Base-by-base conservation (phyloP, 805 yeast species). In the Brettanomyces naardenensis region DNA sequence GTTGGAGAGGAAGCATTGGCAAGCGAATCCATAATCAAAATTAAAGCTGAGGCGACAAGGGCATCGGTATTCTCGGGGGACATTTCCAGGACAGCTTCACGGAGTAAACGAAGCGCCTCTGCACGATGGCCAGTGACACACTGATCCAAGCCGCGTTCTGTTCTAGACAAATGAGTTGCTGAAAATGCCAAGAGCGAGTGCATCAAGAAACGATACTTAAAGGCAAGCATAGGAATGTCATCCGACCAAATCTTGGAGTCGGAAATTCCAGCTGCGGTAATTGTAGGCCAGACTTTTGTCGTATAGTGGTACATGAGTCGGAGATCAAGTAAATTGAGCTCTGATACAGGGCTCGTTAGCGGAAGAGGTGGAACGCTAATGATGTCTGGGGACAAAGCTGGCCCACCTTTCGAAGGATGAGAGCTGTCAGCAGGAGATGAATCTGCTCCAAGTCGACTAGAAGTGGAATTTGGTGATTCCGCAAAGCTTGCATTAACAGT, bases 61-160 rank as follows among this genome's bases (percentile, higher is more conserved):
- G 97, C 95, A 59, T 90, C 97, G 1, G 95, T 83, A 49, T 89
- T 89, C 35, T 84, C 87, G 3, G 85, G 70, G 14, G 83, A 79
- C 44, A 90, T 85, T 44, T 84, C 78, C 46, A 86, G 65, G 4
- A 90, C 95, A 2, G 94, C 95, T 48, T 82, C 92, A 40, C 97
- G 65, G 37, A 90, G 62, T 31, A 87, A 62, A 37, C 88, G 64
- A 34, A 90, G 62, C 0, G 97, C 95, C 55, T 86, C 94, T 10
- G 94, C 85, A 29, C 97, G 63, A 59, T 90, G 97, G 36, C 78
- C 69, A 0, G 94, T 85, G 6, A 87, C 92, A 45, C 83, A 79
- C 51, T 80, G 82, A 51, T 83, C 92, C 44, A 82, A 66, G 0
- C 89, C 85, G 33, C 76, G 68, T 47, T 80, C 85, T 3, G 82